Evolutionary conservation across 2,329 filamentous ascomycete genomes (phyloP), one percentile per base, ranked within the genome.

Genomic region (Colletotrichum salicis): DNA sequence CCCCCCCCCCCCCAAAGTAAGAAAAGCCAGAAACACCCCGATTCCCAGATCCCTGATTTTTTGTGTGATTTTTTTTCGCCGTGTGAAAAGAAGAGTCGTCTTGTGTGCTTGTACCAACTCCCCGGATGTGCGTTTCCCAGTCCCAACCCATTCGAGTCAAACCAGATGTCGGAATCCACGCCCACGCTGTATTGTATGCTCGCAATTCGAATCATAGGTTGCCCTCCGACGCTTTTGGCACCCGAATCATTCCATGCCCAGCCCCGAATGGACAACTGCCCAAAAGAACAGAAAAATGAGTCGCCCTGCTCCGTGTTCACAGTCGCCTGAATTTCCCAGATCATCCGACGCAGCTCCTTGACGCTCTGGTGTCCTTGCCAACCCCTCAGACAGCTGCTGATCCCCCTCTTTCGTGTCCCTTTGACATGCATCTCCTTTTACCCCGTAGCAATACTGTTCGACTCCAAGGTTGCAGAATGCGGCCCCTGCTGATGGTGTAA

Each of bases 391-490:
- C 48, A 55, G 56, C 60, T 63, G 45, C 59, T 58, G 52, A 35
- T 4, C 54, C 65, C 69, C 65, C 52, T 51, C 48, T 54, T 66
- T 59, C 66, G 55, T 60, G 59, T 66, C 67, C 68, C 24, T 65
- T 52, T 73, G 69, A 66, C 58, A 74, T 74, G 68, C 73, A 67
- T 67, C 61, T 65, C 59, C 57, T 66, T 55, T 57, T 35, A 56
- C 56, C 48, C 67, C 57, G 15, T 73, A 67, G 61, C 54, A 69
- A 67, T 71, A 73, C 54, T 73, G 70, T 62, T 70, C 51, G 62
- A 74, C 73, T 72, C 71, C 68, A 48, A 70, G 54, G 55, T 61
- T 71, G 68, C 67, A 73, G 71, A 64, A 72, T 74, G 71, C 71
- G 60, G 65, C 61, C 56, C 71, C 61, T 54, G 67, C 70, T 62